These are phyloP conservation scores for Beauveria sp. DNA, from an alignment of 2,329 filamentous ascomycete species.

Conservation along the genomic window DNA sequence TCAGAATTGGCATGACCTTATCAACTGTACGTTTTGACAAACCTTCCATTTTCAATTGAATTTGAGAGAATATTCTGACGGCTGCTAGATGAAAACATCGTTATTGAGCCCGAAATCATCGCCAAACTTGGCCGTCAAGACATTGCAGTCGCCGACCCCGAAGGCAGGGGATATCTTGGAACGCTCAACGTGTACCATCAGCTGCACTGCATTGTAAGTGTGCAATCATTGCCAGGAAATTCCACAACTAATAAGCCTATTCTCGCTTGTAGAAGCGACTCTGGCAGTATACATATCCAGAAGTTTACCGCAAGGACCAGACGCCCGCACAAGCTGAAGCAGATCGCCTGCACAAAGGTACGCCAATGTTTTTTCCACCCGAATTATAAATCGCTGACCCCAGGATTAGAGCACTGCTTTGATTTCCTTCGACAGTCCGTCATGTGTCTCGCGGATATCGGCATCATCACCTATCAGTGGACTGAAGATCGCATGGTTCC, in stretches of 20 bases:
- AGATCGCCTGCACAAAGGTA: slow-evolving; percentile 11
- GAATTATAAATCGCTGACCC: background rate
- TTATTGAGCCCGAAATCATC: slow-evolving; percentile 5
- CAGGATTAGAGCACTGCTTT: slow-evolving; percentile 3
- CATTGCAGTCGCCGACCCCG: slow-evolving; percentile 6
- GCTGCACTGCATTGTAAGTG: slow-evolving; percentile 12
- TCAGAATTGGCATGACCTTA: slow-evolving; percentile 9
- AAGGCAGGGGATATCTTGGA: slow-evolving; percentile 5
- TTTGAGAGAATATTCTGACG: background rate
- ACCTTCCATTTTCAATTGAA: background rate
- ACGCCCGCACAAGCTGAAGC: background rate
- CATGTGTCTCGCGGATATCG: slow-evolving; percentile 8
- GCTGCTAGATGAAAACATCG: background rate
- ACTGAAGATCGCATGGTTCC: slow-evolving; percentile 4
- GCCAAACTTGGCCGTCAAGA: background rate
- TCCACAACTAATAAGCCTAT: background rate
- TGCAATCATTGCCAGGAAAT: no score
- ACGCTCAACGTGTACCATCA: slow-evolving; percentile 13
- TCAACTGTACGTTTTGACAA: background rate
- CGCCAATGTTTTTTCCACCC: background rate
- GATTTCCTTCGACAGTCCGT: slow-evolving; percentile 9
- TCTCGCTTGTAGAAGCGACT: slow-evolving; percentile 4
- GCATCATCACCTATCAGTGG: slow-evolving; percentile 13
- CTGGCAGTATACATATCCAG: slow-evolving; percentile 10
- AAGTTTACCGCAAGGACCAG: background rate